These are phyloP conservation scores for Tylopilus vinaceipallidus DNA, from an alignment of 768 basidiomycete genomes.

Conservation along the genomic window DNA sequence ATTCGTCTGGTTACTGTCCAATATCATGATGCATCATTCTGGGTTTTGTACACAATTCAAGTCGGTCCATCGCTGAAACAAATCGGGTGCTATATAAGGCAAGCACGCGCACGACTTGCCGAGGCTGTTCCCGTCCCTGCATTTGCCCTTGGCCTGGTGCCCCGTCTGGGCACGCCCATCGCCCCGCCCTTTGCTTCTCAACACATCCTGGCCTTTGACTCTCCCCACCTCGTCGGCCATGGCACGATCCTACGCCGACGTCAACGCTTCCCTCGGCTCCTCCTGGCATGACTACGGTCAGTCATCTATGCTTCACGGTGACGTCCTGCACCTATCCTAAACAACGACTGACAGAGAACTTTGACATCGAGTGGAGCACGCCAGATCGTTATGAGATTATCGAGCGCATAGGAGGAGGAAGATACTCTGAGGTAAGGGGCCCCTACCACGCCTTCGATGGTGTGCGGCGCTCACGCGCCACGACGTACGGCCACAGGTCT, in stretches of 20 bases:
- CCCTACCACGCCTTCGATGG: background rate
- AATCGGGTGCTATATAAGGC: constrained; percentile 8
- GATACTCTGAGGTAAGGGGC: constrained; percentile 57
- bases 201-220: constrained; percentile 20
- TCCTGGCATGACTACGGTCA: constrained; percentile 65
- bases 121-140: constrained; percentile 20
- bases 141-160: constrained; percentile 27
- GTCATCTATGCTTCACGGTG: constrained; percentile 8
- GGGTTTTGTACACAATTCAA: constrained; percentile 1
- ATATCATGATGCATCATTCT: constrained; percentile 20
- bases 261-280: constrained; percentile 54
- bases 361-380: constrained; percentile 60
- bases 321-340: constrained; percentile 1
- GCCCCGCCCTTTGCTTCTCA: constrained; percentile 16
- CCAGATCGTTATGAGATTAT: constrained; percentile 68
- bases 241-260: constrained; percentile 54
- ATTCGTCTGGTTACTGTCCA: constrained; percentile 8
- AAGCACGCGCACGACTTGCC: constrained; percentile 5
- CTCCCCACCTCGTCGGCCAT: constrained; percentile 27
- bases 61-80: background rate
- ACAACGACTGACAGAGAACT: constrained; percentile 43
- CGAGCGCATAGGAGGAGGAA: constrained; percentile 60
- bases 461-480: background rate
- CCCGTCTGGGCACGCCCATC: constrained; percentile 18
- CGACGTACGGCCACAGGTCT: constrained; percentile 40